A percentile compares a stretch with the other conserved stretches of the same genome.
phyloP scores from a whole-genome alignment of 139 green algal species.

The Chlorella sp. region DNA sequence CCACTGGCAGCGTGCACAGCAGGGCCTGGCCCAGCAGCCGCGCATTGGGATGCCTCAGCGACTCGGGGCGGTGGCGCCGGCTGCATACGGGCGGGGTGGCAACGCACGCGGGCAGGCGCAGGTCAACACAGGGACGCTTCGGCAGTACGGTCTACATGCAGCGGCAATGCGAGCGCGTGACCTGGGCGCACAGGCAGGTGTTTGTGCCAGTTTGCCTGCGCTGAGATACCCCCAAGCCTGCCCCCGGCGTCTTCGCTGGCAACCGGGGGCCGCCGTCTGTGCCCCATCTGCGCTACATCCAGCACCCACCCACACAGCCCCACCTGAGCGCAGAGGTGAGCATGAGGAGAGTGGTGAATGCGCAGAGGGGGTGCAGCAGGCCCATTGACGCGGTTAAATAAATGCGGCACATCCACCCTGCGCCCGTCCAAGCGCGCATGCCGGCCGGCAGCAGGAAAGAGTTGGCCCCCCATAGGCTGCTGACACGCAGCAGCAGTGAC shows the following conservation, averaged over 20 bases:
- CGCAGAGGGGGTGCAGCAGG: conserved; percentile 35
- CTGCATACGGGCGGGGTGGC: background rate
- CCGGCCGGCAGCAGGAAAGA: conserved; percentile 26
- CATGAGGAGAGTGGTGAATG: conserved; percentile 34
- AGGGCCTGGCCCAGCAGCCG: conserved; percentile 1
- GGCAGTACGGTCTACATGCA: no score
- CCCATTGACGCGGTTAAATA: conserved; percentile 43
- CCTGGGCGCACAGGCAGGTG: background rate
- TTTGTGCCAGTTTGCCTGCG: background rate
- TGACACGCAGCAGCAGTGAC: conserved; percentile 40
- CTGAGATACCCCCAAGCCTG: background rate
- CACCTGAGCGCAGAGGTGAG: conserved; percentile 18
- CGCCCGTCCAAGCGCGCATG: conserved; percentile 35
- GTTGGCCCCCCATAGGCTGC: conserved; percentile 39
- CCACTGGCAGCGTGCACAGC: conserved; percentile 19
- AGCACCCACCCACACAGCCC: background rate
- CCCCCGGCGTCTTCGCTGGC: no score
- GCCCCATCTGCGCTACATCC: background rate
- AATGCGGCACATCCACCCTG: conserved; percentile 44
- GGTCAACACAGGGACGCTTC: no score
- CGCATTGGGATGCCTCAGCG: background rate
- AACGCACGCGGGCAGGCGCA: background rate
- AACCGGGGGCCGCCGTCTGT: background rate
- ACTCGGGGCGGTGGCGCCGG: background rate
- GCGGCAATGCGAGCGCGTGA: background rate